Evolutionary conservation across 2,329 filamentous ascomycete genomes (phyloP), one percentile per base, ranked within the genome.

Genomic region (Colletotrichum sojae): DNA sequence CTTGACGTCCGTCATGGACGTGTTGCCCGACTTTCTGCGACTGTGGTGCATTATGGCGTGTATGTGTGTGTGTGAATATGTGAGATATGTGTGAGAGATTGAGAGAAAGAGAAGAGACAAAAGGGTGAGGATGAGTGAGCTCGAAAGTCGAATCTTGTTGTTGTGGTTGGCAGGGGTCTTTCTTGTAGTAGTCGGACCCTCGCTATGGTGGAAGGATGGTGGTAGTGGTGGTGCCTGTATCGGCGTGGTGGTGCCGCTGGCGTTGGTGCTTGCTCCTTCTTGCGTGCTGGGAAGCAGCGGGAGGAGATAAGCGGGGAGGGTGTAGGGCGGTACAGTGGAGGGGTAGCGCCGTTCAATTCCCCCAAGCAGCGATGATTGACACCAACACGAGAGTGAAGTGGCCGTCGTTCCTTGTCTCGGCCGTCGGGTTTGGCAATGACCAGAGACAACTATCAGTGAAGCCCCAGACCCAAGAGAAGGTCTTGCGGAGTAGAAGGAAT

Each of bases 21-120:
- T 82, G 78, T 86, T 86, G 70, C 87, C 86, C 53, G 88, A 89
- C 79, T 84, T 88, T 76, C 85, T 84, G 74, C 87, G 84, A 68
- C 82, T 83, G 77, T 89, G 87, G 78, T 88, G 85, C 87, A 89
- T 89, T 72, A 36, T 36, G 31, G 31, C 31, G 31, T 36, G 31
- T 36, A 12, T 36, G 54, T 58, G 60, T 53, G 10, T 40, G 46
- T 12, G 46, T 25, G 69, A 62, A 48, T 72, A 64, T 63, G 59
- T 67, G 56, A 53, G 60, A 22, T 43, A 55, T 53, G 56, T 53
- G 56, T 51, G 57, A 57, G 65, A 66, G 69, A 73, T 69, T 68
- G 73, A 73, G 49, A 15, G 40, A 43, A 40, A 43, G 46, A 40
- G 45, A 43, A 25, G 27, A 20, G 18, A 48, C 46, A 22, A 15